Conservation (phyloP, 768 basidiomycete genomes). For the Tulasnella sp. region DNA sequence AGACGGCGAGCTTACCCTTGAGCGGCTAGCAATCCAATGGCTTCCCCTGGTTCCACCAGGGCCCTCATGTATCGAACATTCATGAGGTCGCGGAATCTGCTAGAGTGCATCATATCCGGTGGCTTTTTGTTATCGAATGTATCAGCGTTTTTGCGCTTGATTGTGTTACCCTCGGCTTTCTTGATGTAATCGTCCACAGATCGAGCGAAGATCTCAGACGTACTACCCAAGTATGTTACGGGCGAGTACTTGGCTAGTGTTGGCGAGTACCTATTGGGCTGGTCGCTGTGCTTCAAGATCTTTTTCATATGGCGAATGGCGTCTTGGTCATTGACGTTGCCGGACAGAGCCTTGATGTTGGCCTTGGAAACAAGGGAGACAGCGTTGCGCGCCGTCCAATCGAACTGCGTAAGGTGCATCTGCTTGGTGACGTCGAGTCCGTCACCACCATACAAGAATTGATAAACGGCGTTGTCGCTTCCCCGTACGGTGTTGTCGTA, state of each 20-base stretch:
- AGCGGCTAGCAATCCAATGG: constrained; percentile 92
- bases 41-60: constrained; percentile 93
- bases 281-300: constrained; percentile 58
- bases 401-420: constrained; percentile 83
- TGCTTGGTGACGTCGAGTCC: constrained; percentile 94
- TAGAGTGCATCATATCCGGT: constrained; percentile 34
- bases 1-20: constrained; percentile 62
- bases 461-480: constrained; percentile 83
- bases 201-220: constrained; percentile 83
- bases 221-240: constrained; percentile 69
- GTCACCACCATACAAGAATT: constrained; percentile 96
- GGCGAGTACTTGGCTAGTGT: constrained; percentile 67
- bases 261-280: constrained; percentile 49
- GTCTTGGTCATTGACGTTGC: constrained; percentile 50
- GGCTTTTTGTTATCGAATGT: constrained; percentile 29
- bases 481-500: constrained; percentile 98
- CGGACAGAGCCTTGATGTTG: constrained; percentile 43
- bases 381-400: constrained; percentile 84
- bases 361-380: constrained; percentile 63
- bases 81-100: constrained; percentile 70
- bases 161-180: constrained; percentile 37
- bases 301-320: constrained; percentile 81
- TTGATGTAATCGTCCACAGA: constrained; percentile 70
- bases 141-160: constrained; percentile 23
- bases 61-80: constrained; percentile 88